Conservation (phyloP, 805 yeast genomes). For the Lipomyces orientalis region DNA sequence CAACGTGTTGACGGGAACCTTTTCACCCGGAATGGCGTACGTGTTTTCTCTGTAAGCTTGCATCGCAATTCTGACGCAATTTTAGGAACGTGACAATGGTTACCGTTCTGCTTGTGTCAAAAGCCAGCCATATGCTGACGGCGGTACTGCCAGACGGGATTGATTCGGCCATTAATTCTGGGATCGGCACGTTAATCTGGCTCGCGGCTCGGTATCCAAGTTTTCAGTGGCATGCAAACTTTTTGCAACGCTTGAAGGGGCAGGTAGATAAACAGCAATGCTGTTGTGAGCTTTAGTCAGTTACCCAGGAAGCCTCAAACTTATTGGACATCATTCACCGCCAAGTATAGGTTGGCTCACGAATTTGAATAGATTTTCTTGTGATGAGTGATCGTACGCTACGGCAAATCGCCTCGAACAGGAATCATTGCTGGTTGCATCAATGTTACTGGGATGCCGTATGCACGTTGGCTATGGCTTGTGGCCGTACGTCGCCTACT, state of each 20-base stretch:
- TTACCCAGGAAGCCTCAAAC: too few relatives aligned
- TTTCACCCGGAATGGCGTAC: background rate
- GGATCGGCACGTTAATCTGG: background rate
- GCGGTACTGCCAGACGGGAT: background rate
- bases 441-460: too few relatives aligned
- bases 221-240: background rate
- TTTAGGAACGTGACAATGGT: too few relatives aligned
- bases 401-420: too few relatives aligned
- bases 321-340: too few relatives aligned
- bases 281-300: too few relatives aligned
- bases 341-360: too few relatives aligned
- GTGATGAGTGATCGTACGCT: too few relatives aligned
- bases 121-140: background rate
- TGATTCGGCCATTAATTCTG: background rate
- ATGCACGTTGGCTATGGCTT: too few relatives aligned
- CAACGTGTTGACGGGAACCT: background rate
- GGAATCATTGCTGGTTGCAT: too few relatives aligned
- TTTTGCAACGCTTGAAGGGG: background rate
- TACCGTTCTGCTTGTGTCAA: background rate
- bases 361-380: too few relatives aligned
- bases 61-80: background rate
- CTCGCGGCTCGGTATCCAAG: background rate
- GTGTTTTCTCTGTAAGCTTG: background rate
- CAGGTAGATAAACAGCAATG: background rate
- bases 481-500: too few relatives aligned